Percentiles rank a stretch among this genome's conserved stretches.
phyloP scores from a whole-genome alignment of 768 basidiomycete species.

The Asterophora lycoperdoides region DNA sequence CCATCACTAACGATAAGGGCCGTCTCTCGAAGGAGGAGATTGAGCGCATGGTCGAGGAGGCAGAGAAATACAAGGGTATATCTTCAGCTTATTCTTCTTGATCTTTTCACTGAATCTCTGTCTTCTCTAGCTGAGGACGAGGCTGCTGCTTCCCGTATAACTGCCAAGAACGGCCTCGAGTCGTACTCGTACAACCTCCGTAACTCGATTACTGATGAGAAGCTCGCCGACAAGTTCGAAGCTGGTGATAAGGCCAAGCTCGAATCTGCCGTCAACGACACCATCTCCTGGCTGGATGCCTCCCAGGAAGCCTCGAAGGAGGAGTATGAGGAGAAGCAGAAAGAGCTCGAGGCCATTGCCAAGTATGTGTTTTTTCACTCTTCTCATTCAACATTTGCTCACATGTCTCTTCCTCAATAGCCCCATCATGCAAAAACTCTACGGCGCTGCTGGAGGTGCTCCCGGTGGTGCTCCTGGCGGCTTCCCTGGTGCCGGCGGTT shows the following conservation, averaged over 20 bases:
- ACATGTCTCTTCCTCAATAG: constrained; percentile 23
- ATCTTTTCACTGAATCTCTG: constrained; percentile 4
- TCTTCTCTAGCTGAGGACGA: constrained; percentile 68
- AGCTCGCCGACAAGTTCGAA: constrained; percentile 86
- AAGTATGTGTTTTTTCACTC: constrained; percentile 38
- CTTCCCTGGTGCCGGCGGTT: constrained; percentile 51
- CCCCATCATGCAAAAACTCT: constrained; percentile 69
- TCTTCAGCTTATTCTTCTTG: constrained; percentile 12
- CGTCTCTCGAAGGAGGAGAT: constrained; percentile 97
- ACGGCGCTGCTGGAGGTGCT: constrained; percentile 64
- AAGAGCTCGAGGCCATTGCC: constrained; percentile 85
- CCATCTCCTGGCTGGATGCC: constrained; percentile 80
- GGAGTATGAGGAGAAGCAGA: constrained; percentile 90
- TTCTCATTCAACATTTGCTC: neutral
- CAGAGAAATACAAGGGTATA: constrained; percentile 86
- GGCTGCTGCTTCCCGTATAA: constrained; percentile 77
- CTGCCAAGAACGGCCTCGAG: constrained; percentile 89
- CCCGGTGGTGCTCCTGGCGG: constrained; percentile 62
- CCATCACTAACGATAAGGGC: constrained; percentile 95
- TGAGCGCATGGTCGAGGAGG: constrained; percentile 94
- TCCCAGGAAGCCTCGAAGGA: constrained; percentile 91
- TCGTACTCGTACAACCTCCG: constrained; percentile 95
- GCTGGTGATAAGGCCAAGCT: constrained; percentile 81
- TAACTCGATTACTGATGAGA: constrained; percentile 81
- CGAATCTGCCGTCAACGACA: constrained; percentile 73